phyloP scores from a whole-genome alignment of 805 yeast species.

The Lachancea meyersii region DNA sequence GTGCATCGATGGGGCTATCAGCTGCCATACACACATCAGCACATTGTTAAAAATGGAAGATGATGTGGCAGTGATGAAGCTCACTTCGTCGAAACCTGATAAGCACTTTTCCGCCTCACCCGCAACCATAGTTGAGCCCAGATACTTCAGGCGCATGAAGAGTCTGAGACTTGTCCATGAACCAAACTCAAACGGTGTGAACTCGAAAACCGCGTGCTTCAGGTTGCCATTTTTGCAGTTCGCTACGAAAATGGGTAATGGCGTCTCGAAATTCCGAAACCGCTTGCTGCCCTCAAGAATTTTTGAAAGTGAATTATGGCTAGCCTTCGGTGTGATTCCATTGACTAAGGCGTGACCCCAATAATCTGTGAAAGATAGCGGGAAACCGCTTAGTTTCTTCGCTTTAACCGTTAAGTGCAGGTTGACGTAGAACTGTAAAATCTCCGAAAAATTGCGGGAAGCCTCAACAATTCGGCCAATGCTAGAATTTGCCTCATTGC shows the following conservation, averaged over 20 bases:
- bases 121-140: conserved; percentile 44
- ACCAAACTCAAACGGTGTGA: conserved; percentile 63
- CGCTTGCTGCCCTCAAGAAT: conserved; percentile 20
- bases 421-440: conserved; percentile 43
- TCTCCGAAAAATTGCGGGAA: conserved; percentile 28
- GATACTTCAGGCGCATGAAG: conserved; percentile 45
- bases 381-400: conserved; percentile 48
- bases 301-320: conserved; percentile 37
- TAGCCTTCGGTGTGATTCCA: conserved; percentile 29
- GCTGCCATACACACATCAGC: conserved; percentile 43
- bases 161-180: conserved; percentile 52
- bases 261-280: conserved; percentile 36
- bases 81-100: conserved; percentile 51
- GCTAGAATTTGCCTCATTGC: conserved; percentile 13
- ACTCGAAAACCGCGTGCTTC: conserved; percentile 42
- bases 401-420: conserved; percentile 49
- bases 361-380: conserved; percentile 56
- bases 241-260: conserved; percentile 48
- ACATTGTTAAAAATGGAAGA: conserved; percentile 56
- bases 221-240: conserved; percentile 36
- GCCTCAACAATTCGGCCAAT: conserved; percentile 18
- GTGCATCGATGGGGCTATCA: conserved; percentile 30
- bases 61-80: conserved; percentile 57
- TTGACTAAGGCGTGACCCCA: conserved; percentile 60
- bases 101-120: conserved; percentile 44